These are phyloP conservation scores for Lactarius deliciosus DNA, from an alignment of 768 basidiomycete species.

Conservation along the genomic window DNA sequence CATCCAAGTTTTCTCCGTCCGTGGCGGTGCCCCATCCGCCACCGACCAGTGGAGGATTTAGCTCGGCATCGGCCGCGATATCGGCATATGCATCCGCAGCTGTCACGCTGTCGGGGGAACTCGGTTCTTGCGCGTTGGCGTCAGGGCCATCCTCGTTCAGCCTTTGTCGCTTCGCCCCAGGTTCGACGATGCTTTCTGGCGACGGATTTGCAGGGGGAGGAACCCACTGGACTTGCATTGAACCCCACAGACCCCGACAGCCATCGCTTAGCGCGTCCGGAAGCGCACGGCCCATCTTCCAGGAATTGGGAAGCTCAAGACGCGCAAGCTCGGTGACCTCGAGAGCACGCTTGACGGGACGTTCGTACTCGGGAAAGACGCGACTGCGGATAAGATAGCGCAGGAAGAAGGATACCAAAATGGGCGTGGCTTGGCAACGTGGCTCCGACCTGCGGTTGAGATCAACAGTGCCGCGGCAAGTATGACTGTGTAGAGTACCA, in stretches of 20 bases:
- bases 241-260: constrained; percentile 52
- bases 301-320: constrained; percentile 52
- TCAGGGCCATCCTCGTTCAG: constrained; percentile 17
- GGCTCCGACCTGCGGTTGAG: constrained; percentile 42
- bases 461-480: constrained; percentile 27
- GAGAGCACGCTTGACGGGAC: constrained; percentile 47
- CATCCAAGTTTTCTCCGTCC: neutral
- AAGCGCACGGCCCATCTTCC: constrained; percentile 45
- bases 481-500: constrained; percentile 44
- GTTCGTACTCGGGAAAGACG: constrained; percentile 48
- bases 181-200: constrained; percentile 25
- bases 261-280: constrained; percentile 53
- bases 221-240: constrained; percentile 23
- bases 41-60: neutral
- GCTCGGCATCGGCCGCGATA: constrained; percentile 2
- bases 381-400: constrained; percentile 57
- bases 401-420: constrained; percentile 58
- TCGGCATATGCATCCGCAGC: neutral
- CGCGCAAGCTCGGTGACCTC: constrained; percentile 44
- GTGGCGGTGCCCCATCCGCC: constrained; percentile 10
- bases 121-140: neutral
- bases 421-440: constrained; percentile 52
- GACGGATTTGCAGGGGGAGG: neutral
- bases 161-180: constrained; percentile 33
- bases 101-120: neutral